Evolutionary conservation across 164 flowering plant species (phyloP).

Genomic region (Tinospora cordifolia): DNA sequence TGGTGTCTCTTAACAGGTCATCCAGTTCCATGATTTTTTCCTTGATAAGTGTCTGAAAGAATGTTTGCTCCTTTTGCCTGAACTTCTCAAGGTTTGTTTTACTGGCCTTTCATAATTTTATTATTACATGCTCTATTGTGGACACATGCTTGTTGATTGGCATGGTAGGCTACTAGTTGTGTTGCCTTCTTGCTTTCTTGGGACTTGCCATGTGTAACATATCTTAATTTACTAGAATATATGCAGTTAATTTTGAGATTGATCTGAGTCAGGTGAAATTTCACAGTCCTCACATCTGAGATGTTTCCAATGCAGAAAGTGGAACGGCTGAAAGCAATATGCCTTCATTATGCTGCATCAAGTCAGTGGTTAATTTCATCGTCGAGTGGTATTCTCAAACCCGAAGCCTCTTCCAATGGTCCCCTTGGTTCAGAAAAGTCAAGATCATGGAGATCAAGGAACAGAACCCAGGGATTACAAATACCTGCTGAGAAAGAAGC

Average conservation of each 20-base stretch:
- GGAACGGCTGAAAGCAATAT: slow-evolving; percentile 73
- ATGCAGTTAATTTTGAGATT: no score
- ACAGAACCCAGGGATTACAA: slow-evolving; percentile 28
- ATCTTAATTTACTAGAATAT: no score
- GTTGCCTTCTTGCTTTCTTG: no score
- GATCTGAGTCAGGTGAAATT: no score
- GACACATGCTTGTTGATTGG: neutral
- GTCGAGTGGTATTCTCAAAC: slow-evolving; percentile 44
- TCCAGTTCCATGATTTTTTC: slow-evolving; percentile 81
- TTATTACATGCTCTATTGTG: neutral
- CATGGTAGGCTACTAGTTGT: no score
- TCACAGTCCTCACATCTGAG: slow-evolving; percentile 10
- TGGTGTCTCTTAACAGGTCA: slow-evolving; percentile 48
- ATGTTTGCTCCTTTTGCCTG: slow-evolving; percentile 87
- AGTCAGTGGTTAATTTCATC: slow-evolving; percentile 79
- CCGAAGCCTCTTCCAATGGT: slow-evolving; percentile 22
- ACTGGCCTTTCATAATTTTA: neutral
- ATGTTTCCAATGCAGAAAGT: slow-evolving; percentile 54
- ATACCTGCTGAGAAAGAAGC: slow-evolving; percentile 31
- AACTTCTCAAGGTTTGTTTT: slow-evolving; percentile 68
- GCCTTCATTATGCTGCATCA: slow-evolving; percentile 90
- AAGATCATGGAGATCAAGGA: slow-evolving; percentile 38
- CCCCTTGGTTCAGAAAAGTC: slow-evolving; percentile 20
- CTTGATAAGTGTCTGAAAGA: slow-evolving; percentile 89
- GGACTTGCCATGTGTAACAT: no score